Evolutionary conservation across 1,139 yeast species (phyloP).

Genomic region (Candida anutae): DNA sequence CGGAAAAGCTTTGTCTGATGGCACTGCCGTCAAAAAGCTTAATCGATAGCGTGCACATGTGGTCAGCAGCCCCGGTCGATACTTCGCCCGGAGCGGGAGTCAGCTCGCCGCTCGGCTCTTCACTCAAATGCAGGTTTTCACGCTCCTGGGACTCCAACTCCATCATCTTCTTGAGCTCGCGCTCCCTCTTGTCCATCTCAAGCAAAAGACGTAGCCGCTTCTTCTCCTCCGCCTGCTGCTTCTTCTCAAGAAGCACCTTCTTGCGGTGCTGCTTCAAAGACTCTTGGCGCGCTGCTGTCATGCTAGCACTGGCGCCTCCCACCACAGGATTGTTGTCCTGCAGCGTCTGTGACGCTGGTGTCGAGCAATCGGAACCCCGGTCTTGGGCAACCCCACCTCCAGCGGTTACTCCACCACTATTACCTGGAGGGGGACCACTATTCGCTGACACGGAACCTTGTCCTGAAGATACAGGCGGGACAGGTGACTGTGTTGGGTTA

Average conservation of each 20-base stretch:
- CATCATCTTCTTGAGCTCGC: slow-evolving; percentile 11
- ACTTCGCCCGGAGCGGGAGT: slow-evolving; percentile 1
- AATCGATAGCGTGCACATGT: slow-evolving; percentile 37
- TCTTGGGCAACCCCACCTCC: not conserved
- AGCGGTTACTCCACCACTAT: not conserved
- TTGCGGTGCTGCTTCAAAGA: slow-evolving; percentile 27
- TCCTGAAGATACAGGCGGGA: not conserved
- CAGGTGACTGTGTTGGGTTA: not conserved
- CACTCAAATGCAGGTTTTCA: not conserved
- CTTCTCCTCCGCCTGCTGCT: slow-evolving; percentile 39
- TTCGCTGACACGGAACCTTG: not conserved
- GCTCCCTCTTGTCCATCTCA: slow-evolving; percentile 45
- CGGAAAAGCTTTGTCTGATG: slow-evolving; percentile 33
- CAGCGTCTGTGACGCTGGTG: not conserved
- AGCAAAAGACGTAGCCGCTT: slow-evolving; percentile 45
- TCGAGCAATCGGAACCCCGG: not conserved
- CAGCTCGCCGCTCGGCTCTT: not conserved
- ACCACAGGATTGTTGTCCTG: slow-evolving; percentile 5
- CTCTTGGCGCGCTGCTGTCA: not conserved
- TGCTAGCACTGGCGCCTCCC: not conserved
- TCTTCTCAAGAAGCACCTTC: slow-evolving; percentile 26
- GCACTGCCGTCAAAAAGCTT: slow-evolving; percentile 51
- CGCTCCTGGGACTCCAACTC: slow-evolving; percentile 3
- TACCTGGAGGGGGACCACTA: not conserved
- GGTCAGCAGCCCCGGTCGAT: not conserved